Evolutionary conservation across 306 rosid species (phyloP), one percentile per base, ranked within the genome.

Genomic region (Prunus persica): DNA sequence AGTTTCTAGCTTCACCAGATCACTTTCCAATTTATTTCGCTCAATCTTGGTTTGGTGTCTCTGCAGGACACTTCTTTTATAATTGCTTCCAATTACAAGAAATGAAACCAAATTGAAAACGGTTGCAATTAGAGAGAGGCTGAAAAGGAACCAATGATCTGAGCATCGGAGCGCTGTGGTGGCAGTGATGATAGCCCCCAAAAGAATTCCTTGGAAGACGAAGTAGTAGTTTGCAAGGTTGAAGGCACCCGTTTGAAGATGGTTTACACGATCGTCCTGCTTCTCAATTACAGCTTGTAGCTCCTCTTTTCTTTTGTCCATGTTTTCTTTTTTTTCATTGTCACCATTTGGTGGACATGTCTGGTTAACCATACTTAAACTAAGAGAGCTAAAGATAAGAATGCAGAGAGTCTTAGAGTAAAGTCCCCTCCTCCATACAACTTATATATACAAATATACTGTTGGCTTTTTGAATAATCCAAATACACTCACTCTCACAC

Each of bases 211-310:
- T 19, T 65, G 69, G 8, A 65, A 65, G 7, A 65, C 69, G 14
- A 65, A 65, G 69, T 65, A 65, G 69, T 12, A 65, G 25, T 65
- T 65, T 65, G 69, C 69, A 18, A 65, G 69, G 18, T 34, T 22
- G 69, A 65, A 65, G 13, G 6, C 69, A 10, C 25, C 34, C 3
- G 50, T 27, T 34, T 65, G 69, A 2, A 65, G 69, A 65, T 18
- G 14, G n/a, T 34, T 65, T 2, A 32, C 12, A 8, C 69, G 69
- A 34, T 18, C 24, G 18, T 65, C 49, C 25, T 32, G 69, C 49
- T 65, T 32, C 24, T 7, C 49, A 10, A 65, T 65, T 65, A 0
- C 18, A 15, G 69, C 13, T 34, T 65, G 6, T 6, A 65, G 20
- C 25, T 65, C 69, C 24, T 65, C 3, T 18, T 25, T 65, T 9